Conservation (phyloP, 176 grass and related monocot genomes). For the Rhynchospora breviuscula region DNA sequence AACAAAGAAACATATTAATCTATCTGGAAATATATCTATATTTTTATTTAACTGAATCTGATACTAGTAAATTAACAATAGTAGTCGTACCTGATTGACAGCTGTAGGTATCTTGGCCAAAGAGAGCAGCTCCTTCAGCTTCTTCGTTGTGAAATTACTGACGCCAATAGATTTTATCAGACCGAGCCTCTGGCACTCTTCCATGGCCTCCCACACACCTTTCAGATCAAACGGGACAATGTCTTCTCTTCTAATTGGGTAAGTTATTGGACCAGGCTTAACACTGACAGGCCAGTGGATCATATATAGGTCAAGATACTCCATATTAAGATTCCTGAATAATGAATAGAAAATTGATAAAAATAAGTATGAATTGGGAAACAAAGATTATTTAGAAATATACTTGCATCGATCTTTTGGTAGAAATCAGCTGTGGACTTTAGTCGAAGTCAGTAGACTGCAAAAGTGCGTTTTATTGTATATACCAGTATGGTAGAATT, state of each 20-base stretch:
- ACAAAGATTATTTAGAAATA: too few species aligned
- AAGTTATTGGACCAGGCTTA: neutral
- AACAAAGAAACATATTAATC: too few species aligned
- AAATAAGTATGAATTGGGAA: too few species aligned
- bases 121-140: slow-evolving; percentile 33
- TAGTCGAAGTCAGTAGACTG: too few species aligned
- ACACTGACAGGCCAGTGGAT: slow-evolving; percentile 49
- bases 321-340: slow-evolving; percentile 40
- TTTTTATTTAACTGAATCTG: too few species aligned
- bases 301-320: slow-evolving; percentile 65
- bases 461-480: too few species aligned
- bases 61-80: too few species aligned
- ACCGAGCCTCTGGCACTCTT: slow-evolving; percentile 50
- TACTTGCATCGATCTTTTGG: too few species aligned
- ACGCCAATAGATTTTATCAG: slow-evolving; percentile 48
- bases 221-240: slow-evolving; percentile 38
- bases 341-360: too few species aligned
- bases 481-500: too few species aligned
- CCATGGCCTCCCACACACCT: slow-evolving; percentile 53
- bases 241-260: slow-evolving; percentile 21
- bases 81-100: slow-evolving; percentile 39
- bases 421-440: too few species aligned
- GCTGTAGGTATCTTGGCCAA: slow-evolving; percentile 30
- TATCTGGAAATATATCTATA: too few species aligned
- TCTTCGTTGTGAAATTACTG: slow-evolving; percentile 58